Evolutionary conservation across 768 basidiomycete genomes (phyloP).

Genomic region (Rhizopogon rudus): DNA sequence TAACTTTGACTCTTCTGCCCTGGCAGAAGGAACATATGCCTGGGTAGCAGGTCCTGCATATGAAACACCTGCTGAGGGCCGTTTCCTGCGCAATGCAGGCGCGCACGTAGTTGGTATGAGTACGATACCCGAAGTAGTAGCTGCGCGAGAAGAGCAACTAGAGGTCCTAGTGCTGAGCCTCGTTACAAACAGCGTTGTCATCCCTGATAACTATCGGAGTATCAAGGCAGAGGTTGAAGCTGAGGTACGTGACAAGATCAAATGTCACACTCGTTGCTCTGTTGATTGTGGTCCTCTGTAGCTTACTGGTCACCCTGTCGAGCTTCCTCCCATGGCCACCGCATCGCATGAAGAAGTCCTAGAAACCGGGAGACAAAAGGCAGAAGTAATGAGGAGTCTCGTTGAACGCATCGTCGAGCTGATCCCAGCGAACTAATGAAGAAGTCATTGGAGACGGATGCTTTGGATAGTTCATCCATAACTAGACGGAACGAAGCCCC

Average conservation of each 20-base stretch:
- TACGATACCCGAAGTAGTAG: slow-evolving; percentile 85
- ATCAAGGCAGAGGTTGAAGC: slow-evolving; percentile 73
- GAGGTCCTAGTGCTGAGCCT: slow-evolving; percentile 77
- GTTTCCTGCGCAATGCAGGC: slow-evolving; percentile 66
- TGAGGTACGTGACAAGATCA: slow-evolving; percentile 45
- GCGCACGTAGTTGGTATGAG: slow-evolving; percentile 96
- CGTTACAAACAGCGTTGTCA: slow-evolving; percentile 82
- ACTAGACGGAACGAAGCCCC: too few species aligned
- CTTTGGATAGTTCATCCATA: too few species aligned
- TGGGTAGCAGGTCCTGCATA: slow-evolving; percentile 92
- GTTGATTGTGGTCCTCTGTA: slow-evolving; percentile 21
- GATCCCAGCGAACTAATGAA: slow-evolving; percentile 8
- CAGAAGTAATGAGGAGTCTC: slow-evolving; percentile 63
- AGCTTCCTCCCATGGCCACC: slow-evolving; percentile 34
- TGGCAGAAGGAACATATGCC: slow-evolving; percentile 82
- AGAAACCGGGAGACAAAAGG: slow-evolving; percentile 57
- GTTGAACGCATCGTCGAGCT: slow-evolving; percentile 61
- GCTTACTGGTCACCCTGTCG: slow-evolving; percentile 55
- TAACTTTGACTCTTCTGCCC: slow-evolving; percentile 42
- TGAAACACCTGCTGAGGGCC: slow-evolving; percentile 84
- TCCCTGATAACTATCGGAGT: slow-evolving; percentile 59
- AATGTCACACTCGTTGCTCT: neutral
- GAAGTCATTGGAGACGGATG: neutral
- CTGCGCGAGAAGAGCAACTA: slow-evolving; percentile 69
- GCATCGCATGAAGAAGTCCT: slow-evolving; percentile 84